These are phyloP conservation scores for Euphrasia confusa DNA, from an alignment of 257 asterid genomes.

Conservation along the genomic window DNA sequence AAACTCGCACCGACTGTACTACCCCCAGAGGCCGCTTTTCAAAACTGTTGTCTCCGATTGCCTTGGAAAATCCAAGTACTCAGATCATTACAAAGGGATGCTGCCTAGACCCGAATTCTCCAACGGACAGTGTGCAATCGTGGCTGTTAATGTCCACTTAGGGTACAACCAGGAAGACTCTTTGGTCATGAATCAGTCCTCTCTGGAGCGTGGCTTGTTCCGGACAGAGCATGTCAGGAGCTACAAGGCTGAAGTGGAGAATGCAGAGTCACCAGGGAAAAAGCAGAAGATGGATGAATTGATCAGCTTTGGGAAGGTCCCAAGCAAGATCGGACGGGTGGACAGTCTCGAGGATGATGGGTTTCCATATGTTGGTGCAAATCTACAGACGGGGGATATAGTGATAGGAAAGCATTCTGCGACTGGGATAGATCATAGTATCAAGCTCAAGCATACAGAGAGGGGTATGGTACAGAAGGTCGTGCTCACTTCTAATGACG, in stretches of 20 bases:
- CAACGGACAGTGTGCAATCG: constrained; percentile 92
- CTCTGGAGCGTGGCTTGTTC: constrained; percentile 94
- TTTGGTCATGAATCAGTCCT: constrained; percentile 85
- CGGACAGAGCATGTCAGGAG: constrained; percentile 82
- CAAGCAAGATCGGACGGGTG: constrained; percentile 77
- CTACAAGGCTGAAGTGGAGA: constrained; percentile 74
- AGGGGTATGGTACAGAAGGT: constrained; percentile 96
- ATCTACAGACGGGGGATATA: constrained; percentile 81
- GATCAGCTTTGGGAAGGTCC: constrained; percentile 70
- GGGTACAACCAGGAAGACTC: constrained; percentile 98
- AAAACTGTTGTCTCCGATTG: constrained; percentile 71
- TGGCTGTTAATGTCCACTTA: constrained; percentile 87
- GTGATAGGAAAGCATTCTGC: constrained; percentile 80
- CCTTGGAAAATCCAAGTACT: constrained; percentile 59
- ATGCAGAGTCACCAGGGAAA: constrained; percentile 41
- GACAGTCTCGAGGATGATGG: constrained; percentile 96
- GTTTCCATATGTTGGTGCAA: constrained; percentile 81
- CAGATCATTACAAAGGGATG: constrained; percentile 52
- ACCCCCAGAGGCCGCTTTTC: constrained; percentile 87
- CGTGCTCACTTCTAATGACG: constrained; percentile 76
- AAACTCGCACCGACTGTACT: constrained; percentile 67
- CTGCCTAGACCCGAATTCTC: constrained; percentile 75
- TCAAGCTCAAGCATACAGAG: constrained; percentile 90
- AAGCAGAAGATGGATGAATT: constrained; percentile 50
- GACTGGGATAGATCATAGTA: constrained; percentile 76